These are phyloP conservation scores for Allium sativum DNA, from an alignment of 106 monocot species.

Conservation along the genomic window DNA sequence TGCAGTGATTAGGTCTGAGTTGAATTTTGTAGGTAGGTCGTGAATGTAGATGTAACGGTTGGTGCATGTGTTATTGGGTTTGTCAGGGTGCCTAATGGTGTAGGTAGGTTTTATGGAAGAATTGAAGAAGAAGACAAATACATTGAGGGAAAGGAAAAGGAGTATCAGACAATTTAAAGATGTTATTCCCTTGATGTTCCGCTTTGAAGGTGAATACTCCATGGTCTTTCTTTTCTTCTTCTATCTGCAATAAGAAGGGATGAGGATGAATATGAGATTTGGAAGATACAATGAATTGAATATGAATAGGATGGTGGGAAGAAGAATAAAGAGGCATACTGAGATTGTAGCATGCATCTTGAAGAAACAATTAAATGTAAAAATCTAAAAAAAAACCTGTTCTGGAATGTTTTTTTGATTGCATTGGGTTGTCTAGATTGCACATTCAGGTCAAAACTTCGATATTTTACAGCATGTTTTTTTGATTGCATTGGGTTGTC, in stretches of 20 bases:
- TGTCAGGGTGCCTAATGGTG: neutral
- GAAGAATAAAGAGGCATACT: neutral
- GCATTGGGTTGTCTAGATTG: too few species aligned
- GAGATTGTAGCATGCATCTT: neutral
- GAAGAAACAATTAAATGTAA: too few species aligned
- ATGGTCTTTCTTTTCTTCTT: neutral
- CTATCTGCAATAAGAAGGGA: neutral
- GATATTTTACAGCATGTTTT: too few species aligned
- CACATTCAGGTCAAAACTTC: too few species aligned
- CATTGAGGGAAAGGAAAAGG: neutral
- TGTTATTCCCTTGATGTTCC: neutral
- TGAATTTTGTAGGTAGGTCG: slow-evolving; percentile 30
- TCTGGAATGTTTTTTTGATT: too few species aligned
- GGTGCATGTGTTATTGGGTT: slow-evolving; percentile 9
- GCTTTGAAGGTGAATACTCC: neutral
- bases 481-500: too few species aligned
- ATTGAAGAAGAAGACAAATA: neutral
- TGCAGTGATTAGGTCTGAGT: slow-evolving; percentile 22
- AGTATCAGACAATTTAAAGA: neutral
- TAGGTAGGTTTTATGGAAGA: neutral
- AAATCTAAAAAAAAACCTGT: too few species aligned
- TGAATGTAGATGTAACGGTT: slow-evolving; percentile 38
- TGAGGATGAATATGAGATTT: neutral
- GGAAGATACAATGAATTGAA: too few species aligned
- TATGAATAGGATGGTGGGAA: too few species aligned